Evolutionary conservation across 108 stramenopile species (phyloP), one percentile per base, ranked within the genome.

Genomic region (Pseudonitzschia delicatissima): DNA sequence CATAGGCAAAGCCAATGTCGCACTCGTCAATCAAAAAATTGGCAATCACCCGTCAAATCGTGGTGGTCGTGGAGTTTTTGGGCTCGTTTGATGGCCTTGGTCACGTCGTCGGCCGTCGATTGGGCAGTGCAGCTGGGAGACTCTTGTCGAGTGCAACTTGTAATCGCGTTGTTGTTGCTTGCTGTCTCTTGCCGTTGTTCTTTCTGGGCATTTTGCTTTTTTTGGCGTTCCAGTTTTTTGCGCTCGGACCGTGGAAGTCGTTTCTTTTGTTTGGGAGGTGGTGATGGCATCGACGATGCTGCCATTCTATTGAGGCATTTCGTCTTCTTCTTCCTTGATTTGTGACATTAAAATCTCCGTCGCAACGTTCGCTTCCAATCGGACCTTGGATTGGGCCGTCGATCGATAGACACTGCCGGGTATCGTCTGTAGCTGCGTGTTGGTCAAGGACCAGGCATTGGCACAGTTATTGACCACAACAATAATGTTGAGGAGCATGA

Each of bases 41-140:
- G 28, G 74, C 85, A 81, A 93, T 82, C 32, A 74, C 74, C 26
- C 57, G 27, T n/a, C 20, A 93, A 31, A 63, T 90, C 87, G 45
- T 87, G 83, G 45, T 67, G 67, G 73, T 90, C 86, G 59, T 89
- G 88, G 17, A 59, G 71, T 67, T 90, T 93, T 66, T 90, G 87
- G n/a, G 89, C 87, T 17, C 87, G 57, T 55, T 86, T 86, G 44
- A 86, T 82, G 61, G 85, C 81, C 53, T 70, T 75, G 51, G 87
- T 57, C 6, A 93, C 86, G 45, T 93, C 87, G 39, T 91, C 86
- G 2, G 86, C 74, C 0, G 87, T 85, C 2, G 85, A 82, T 8
- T 59, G 47, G 0, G 8, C 20, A 9, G 76, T 77, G 27, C n/a
- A 92, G 74, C 51, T 78, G 75, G 1, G 74, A 66, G 0, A 92